phyloP scores from a whole-genome alignment of 768 basidiomycete species.

The Mycena rebaudengoi region DNA sequence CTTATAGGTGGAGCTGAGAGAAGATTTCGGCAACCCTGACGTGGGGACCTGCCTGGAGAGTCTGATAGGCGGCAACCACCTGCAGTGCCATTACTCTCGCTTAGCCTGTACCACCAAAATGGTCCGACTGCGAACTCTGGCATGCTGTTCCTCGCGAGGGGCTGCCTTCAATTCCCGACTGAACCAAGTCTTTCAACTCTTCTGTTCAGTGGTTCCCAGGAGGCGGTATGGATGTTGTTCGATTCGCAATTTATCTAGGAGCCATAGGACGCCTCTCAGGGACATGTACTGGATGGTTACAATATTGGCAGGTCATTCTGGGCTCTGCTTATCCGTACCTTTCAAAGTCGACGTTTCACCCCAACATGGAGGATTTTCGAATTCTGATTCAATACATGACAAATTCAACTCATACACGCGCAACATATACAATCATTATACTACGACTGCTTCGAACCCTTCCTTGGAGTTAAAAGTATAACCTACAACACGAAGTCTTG shows the following conservation, averaged over 20 bases:
- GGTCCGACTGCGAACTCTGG: slow-evolving; percentile 54
- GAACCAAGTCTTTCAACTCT: not conserved
- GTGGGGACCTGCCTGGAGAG: slow-evolving; percentile 81
- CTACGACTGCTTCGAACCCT: no score
- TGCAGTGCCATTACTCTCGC: slow-evolving; percentile 46
- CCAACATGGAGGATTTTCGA: no score
- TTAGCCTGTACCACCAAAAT: slow-evolving; percentile 66
- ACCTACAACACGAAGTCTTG: not conserved
- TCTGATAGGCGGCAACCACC: slow-evolving; percentile 81
- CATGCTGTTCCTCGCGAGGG: slow-evolving; percentile 70
- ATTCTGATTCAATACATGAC: no score
- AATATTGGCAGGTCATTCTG: slow-evolving; percentile 56
- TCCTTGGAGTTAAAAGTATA: not conserved
- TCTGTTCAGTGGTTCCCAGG: slow-evolving; percentile 58
- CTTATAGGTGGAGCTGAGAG: slow-evolving; percentile 77
- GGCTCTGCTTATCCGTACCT: no score
- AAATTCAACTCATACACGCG: no score
- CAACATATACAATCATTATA: no score
- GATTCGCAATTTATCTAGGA: not conserved
- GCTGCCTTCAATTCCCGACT: not conserved
- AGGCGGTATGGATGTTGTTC: slow-evolving; percentile 36
- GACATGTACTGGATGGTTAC: slow-evolving; percentile 59
- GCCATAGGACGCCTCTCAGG: slow-evolving; percentile 39
- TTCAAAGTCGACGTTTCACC: no score
- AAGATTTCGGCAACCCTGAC: slow-evolving; percentile 73